Evolutionary conservation across 148 eudicot species (phyloP), one percentile per base, ranked within the genome.

Genomic region (Salicornia ramosissima): DNA sequence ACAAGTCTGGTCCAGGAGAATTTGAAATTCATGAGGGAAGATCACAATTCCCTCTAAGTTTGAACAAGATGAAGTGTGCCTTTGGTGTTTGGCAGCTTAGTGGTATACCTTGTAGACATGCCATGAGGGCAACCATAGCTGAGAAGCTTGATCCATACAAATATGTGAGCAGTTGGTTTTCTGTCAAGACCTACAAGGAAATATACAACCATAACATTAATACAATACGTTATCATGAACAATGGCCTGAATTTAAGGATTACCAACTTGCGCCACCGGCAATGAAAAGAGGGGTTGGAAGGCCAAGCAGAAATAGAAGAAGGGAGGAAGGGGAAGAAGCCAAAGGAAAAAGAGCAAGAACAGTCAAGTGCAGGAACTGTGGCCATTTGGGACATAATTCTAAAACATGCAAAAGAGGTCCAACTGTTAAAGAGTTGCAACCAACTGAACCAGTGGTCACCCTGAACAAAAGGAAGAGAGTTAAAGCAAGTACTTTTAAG

Each of bases 21-120:
- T n/a, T n/a, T n/a, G n/a, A n/a, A n/a, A n/a, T n/a, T n/a, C n/a
- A n/a, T n/a, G n/a, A 64, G 16, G 68, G 68, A 10, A 64, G 12
- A 1, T 22, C 33, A 7, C 18, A 24, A 14, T 64, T 45, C 15
- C 21, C 30, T 0, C 33, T 45, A 0, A 42, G 52, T 14, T 14
- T 64, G 53, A 64, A 22, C 18, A 25, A 45, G 1, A 45, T 0
- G 3, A 64, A 33, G 31, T 59, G 64, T 16, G 3, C 7, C 2
- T 59, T 40, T 30, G 64, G 64, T 7, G 40, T 19, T 4, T 64
- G 68, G 51, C 53, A 64, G 14, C 8, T 45, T 1, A 64, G 34
- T 64, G 68, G 68, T 1, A 45, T 64, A 0, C 68, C 53, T 1
- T 64, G 18, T 26, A 64, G 33, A 14, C 68, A 64, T 64, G 68